Evolutionary conservation across 371 early-diverging fungal genomes (phyloP).

Genomic region (Actinomortierella ambigua): DNA sequence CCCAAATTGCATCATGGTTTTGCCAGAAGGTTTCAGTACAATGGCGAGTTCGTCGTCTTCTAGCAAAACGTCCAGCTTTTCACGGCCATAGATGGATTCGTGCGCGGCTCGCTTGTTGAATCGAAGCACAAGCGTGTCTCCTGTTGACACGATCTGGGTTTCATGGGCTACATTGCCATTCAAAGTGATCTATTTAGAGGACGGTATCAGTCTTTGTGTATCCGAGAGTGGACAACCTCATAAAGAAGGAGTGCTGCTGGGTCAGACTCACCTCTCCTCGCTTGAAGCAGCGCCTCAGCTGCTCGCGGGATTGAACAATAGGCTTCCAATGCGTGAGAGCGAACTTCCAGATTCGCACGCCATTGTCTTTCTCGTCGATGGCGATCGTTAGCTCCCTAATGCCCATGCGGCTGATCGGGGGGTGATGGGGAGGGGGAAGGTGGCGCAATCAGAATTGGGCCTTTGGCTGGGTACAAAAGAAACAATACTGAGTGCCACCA

Average conservation of each 20-base stretch:
- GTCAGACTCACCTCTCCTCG: conserved; percentile 29
- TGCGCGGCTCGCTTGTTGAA: conserved; percentile 50
- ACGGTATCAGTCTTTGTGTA: too few relatives aligned
- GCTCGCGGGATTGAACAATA: conserved; percentile 40
- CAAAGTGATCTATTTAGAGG: conserved; percentile 44
- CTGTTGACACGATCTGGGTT: conserved; percentile 46
- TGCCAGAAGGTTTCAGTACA: conserved; percentile 60
- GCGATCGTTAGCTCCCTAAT: conserved; percentile 23
- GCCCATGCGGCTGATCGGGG: not conserved
- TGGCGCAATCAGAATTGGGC: not conserved
- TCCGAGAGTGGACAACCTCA: not conserved
- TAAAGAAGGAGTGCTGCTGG: not conserved
- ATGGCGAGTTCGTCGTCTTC: conserved; percentile 57
- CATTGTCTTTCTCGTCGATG: conserved; percentile 25
- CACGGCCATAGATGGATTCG: conserved; percentile 39
- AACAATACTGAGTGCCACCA: too few relatives aligned
- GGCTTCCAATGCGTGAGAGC: conserved; percentile 36
- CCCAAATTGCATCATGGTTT: conserved; percentile 44
- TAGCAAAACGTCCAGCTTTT: conserved; percentile 47
- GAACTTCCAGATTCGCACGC: conserved; percentile 35
- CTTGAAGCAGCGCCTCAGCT: conserved; percentile 39
- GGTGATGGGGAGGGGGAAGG: not conserved
- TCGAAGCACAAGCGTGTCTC: conserved; percentile 51
- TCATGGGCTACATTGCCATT: conserved; percentile 54
- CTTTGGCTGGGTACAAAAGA: too few relatives aligned